Base-by-base conservation (phyloP, 345 rosid genomes). In the Eucalyptus caleyi region DNA sequence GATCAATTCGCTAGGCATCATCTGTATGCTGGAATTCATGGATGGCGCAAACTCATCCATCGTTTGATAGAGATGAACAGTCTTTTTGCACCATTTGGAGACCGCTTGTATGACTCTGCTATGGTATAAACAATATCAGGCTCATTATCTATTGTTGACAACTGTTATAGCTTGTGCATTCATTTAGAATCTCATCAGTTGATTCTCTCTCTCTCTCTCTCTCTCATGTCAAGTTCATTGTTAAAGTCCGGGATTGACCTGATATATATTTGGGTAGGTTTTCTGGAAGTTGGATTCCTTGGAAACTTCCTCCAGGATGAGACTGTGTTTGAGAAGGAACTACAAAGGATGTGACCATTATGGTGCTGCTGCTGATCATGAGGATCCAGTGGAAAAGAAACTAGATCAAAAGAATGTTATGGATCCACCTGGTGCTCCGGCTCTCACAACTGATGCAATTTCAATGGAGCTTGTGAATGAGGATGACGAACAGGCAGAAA, bases 271-370 rank as follows among this genome's bases (percentile, higher is more conserved):
- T 90, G 72, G 93, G 89, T 92, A 98, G 99, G 89, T 97, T 92
- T 98, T 96, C 92, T 98, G 99, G 99, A 96, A 98, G 97, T 95
- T 96, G 87, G 99, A 98, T 92, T 94, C 95, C 87, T 94, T 95
- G 97, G 99, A 98, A 93, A 97, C 94, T 93, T 96, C 98, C 90
- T 96, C 98, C 50, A 96, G 99, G 95, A 98, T 98, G 99, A 95
- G 99, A 92, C 93, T 88, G 89, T 96, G 95, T 91, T 92, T 98
- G 93, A 95, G 97, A 92, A 95, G 97, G 93, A 92, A 96, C 89
- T 97, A 98, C 91, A 86, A 88, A 62, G 98, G 98, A 88, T 95
- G 95, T 87, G 95, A 97, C 94, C 99, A 98, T 95, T 94, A 89
- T 51, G 99, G 98, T 91, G 96, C 97, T 92, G 99, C 99, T 93